Evolutionary conservation across 1,284 basidiomycete genomes (phyloP), one percentile per base, ranked within the genome.

Genomic region (Ceratobasidium sp.): DNA sequence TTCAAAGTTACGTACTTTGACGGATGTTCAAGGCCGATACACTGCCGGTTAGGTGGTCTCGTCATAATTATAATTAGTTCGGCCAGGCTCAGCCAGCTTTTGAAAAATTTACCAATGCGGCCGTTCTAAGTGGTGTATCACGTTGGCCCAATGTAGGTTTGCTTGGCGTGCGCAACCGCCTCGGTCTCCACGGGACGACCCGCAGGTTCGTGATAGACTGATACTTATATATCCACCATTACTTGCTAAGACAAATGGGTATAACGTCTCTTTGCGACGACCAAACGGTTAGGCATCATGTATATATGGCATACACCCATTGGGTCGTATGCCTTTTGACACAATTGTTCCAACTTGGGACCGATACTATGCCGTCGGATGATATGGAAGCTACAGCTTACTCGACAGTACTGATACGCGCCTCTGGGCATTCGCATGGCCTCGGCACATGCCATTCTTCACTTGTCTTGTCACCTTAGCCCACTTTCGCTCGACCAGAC

Each of bases 241-340:
- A 23, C 42, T 26, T n/a, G n/a, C n/a, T 23, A 46, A n/a, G 38
- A 64, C 23, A 46, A 44, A 64, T n/a, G 62, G 42, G n/a, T 12
- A 20, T 64, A 64, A 64, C 42, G 40, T n/a, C 15, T 17, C 42
- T 10, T 44, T 17, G n/a, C 38, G 42, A 64, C 20, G 38, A 42
- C 23, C 13, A 42, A 54, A 56, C 23, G 17, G 42, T 56, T 20
- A 50, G 17, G 52, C 28, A 54, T 38, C 28, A 28, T 33, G 28
- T 33, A 56, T 48, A 54, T 38, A 50, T 68, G 48, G 50, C 48
- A 68, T 42, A 33, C n/a, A 56, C 50, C 33, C 48, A 38, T 56
- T 38, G 9, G 50, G 44, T 6, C 26, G n/a, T 23, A 17, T n/a
- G 33, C n/a, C 15, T 52, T 15, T 38, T 13, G 9, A 17, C 17